phyloP scores from a whole-genome alignment of 805 yeast species.

The Zygoascus bituminiphila region DNA sequence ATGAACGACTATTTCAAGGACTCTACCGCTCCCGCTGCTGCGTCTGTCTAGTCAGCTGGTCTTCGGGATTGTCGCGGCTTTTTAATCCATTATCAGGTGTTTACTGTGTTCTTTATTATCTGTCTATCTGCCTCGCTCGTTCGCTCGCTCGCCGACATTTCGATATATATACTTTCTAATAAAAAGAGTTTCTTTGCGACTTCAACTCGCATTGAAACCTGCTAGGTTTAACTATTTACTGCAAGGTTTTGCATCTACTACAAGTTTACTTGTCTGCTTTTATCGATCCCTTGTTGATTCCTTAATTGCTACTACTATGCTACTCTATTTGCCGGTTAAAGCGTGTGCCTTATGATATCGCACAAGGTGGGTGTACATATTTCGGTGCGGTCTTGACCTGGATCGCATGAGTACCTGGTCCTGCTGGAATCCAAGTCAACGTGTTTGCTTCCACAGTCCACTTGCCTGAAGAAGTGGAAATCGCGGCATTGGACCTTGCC shows the following conservation, averaged over 20 bases:
- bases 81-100: too few species aligned
- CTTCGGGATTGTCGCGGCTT: too few species aligned
- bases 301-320: too few species aligned
- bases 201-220: too few species aligned
- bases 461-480: constrained; percentile 48
- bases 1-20: constrained; percentile 83
- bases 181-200: background rate
- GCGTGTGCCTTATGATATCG: background rate
- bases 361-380: background rate
- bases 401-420: constrained; percentile 2
- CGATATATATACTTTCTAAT: background rate
- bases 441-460: constrained; percentile 37
- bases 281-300: too few species aligned
- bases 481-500: constrained; percentile 38
- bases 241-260: too few species aligned
- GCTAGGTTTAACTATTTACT: too few species aligned
- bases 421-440: background rate
- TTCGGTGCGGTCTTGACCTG: constrained; percentile 1
- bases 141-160: too few species aligned
- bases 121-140: too few species aligned
- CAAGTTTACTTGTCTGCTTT: too few species aligned
- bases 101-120: too few species aligned
- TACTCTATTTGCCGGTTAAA: too few species aligned
- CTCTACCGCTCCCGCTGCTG: constrained; percentile 14
- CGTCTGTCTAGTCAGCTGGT: constrained; percentile 4